These are phyloP conservation scores for Serendipita sp. DNA, from an alignment of 768 basidiomycete species.

Conservation along the genomic window DNA sequence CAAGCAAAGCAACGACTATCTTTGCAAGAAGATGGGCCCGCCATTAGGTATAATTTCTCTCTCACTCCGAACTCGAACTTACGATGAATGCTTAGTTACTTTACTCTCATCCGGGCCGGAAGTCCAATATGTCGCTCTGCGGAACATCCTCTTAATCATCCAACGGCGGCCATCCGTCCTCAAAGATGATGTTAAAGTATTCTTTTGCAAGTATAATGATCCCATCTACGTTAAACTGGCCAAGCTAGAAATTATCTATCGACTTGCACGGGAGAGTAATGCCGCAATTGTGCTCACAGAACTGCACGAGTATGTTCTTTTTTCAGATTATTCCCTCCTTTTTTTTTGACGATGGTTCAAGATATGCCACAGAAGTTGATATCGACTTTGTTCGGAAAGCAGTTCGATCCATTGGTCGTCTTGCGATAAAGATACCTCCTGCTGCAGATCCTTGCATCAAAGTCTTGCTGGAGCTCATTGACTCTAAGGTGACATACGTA, in stretches of 20 bases:
- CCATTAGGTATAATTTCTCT: constrained; percentile 52
- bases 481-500: constrained; percentile 88
- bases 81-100: constrained; percentile 42
- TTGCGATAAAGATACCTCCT: constrained; percentile 91
- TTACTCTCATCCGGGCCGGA: constrained; percentile 92
- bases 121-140: constrained; percentile 93
- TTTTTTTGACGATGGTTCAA: constrained; percentile 17
- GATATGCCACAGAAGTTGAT: constrained; percentile 96
- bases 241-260: constrained; percentile 98
- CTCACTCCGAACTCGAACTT: constrained; percentile 1
- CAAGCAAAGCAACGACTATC: constrained; percentile 64
- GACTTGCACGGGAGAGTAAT: constrained; percentile 88
- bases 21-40: constrained; percentile 97
- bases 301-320: constrained; percentile 61
- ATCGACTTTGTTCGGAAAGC: constrained; percentile 96
- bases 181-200: constrained; percentile 95
- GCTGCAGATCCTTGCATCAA: constrained; percentile 85
- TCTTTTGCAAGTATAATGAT: constrained; percentile 99
- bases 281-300: constrained; percentile 84
- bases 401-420: constrained; percentile 87
- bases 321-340: constrained; percentile 3
- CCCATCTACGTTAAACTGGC: constrained; percentile 98
- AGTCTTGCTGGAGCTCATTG: constrained; percentile 68
- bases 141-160: constrained; percentile 94
- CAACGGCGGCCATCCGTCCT: constrained; percentile 84